These are phyloP conservation scores for Talaromyces sp. DNA, from an alignment of 2,329 filamentous ascomycete genomes.

Conservation along the genomic window DNA sequence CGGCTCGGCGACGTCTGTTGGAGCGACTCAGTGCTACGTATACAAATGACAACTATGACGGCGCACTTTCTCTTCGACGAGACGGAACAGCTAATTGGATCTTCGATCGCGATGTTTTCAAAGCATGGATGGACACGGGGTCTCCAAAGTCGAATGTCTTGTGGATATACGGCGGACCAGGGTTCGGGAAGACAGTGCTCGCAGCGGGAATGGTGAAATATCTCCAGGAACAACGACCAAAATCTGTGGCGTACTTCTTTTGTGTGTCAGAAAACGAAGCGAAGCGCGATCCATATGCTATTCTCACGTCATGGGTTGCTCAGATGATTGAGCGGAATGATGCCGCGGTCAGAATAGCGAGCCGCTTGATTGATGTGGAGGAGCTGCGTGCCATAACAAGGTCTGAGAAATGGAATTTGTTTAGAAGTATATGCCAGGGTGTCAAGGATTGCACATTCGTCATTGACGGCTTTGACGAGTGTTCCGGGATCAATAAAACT, in stretches of 20 bases:
- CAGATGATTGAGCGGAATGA: background rate
- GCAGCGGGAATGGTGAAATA: background rate
- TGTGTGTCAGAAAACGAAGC: background rate
- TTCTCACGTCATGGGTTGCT: background rate
- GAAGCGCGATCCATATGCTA: background rate
- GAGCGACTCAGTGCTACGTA: conserved; percentile 5
- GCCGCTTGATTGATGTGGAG: background rate
- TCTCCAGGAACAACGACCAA: background rate
- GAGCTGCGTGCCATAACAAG: background rate
- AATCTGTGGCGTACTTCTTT: background rate
- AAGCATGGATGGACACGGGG: background rate
- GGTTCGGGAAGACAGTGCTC: background rate
- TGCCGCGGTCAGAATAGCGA: background rate
- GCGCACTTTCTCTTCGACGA: background rate
- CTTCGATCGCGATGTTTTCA: background rate
- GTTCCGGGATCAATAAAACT: background rate
- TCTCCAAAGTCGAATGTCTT: background rate
- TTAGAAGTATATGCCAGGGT: background rate
- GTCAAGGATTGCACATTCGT: background rate
- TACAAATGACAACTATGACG: conserved; percentile 1
- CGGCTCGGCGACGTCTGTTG: background rate
- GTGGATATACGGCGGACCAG: background rate
- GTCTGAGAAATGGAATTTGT: background rate
- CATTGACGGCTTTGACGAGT: background rate
- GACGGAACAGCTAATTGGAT: background rate